Evolutionary conservation across 1,284 basidiomycete species (phyloP).

Genomic region (Schizophyllum commune): DNA sequence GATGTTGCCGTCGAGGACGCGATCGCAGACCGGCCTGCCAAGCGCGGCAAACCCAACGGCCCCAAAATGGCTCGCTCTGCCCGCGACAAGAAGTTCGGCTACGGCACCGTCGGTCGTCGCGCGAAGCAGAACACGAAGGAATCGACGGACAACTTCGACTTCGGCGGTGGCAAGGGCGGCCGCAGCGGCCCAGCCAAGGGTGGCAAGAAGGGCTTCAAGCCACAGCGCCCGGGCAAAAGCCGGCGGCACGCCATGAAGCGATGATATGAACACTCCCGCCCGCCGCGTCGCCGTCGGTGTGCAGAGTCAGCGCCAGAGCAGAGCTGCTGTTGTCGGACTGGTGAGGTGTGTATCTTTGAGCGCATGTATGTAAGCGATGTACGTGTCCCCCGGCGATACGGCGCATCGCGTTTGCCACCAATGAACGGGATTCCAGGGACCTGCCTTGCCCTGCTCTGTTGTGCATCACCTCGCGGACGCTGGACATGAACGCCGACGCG

Average conservation of each 20-base stretch:
- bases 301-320: no score
- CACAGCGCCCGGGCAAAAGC: neutral
- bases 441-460: neutral
- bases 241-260: neutral
- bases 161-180: slow-evolving; percentile 20
- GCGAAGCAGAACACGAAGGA: slow-evolving; percentile 78
- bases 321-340: no score
- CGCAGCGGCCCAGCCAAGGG: neutral
- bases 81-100: slow-evolving; percentile 77
- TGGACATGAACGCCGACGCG: no score
- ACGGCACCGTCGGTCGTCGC: slow-evolving; percentile 57
- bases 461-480: neutral
- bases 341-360: neutral
- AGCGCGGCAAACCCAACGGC: slow-evolving; percentile 41
- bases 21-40: slow-evolving; percentile 64
- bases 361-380: neutral
- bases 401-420: neutral
- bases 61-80: slow-evolving; percentile 50
- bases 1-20: slow-evolving; percentile 84
- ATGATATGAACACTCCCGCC: neutral
- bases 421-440: neutral
- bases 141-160: slow-evolving; percentile 70
- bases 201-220: neutral
- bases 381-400: neutral
- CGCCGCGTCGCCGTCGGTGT: no score